These are phyloP conservation scores for Colletotrichum lindemuthianum DNA, from an alignment of 2,329 filamentous ascomycete species.

Conservation along the genomic window DNA sequence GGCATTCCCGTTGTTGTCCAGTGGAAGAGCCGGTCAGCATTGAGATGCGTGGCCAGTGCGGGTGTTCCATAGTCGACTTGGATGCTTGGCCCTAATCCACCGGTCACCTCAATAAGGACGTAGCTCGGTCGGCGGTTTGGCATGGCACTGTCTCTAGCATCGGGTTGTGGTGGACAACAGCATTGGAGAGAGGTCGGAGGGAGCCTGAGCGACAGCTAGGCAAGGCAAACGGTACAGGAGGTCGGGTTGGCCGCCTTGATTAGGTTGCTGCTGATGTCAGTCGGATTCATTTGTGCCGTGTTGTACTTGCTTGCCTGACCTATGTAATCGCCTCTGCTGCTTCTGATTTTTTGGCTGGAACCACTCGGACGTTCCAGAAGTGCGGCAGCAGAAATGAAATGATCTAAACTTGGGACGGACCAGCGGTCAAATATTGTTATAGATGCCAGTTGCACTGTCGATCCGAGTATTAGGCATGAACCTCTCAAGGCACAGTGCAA, in stretches of 20 bases:
- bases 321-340: no score
- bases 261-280: constrained; percentile 19
- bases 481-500: no score
- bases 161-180: not conserved
- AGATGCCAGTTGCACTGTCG: no score
- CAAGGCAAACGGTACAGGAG: not conserved
- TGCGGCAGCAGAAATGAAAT: no score
- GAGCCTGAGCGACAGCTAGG: not conserved
- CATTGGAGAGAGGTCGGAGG: not conserved
- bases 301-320: not conserved
- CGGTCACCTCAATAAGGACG: constrained; percentile 4
- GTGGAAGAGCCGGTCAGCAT: constrained; percentile 27
- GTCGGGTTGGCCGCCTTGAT: not conserved
- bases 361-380: no score
- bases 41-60: constrained; percentile 33
- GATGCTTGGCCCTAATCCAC: constrained; percentile 19
- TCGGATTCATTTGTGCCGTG: not conserved
- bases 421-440: no score
- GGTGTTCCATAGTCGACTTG: constrained; percentile 27
- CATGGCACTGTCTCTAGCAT: constrained; percentile 1
- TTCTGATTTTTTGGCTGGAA: no score
- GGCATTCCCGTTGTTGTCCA: constrained; percentile 28
- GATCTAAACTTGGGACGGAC: no score
- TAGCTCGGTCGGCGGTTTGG: constrained; percentile 11
- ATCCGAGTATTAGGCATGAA: no score